Percentiles rank a stretch among this genome's conserved stretches.
Evolutionary conservation across 2,329 filamentous ascomycete species (phyloP).

Genomic region (Talaromyces sp.): DNA sequence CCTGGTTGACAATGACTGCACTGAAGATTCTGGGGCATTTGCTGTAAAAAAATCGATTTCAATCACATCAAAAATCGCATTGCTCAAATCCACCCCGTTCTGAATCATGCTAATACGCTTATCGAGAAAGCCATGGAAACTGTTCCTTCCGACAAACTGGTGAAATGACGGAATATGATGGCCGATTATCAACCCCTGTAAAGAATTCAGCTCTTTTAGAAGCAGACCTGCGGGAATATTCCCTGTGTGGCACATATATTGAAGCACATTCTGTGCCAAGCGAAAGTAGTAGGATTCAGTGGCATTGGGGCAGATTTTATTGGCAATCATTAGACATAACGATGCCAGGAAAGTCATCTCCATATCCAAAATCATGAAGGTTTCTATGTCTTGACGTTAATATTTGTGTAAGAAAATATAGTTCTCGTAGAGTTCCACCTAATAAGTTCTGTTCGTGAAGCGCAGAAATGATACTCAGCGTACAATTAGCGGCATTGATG

Average conservation of each 20-base stretch:
- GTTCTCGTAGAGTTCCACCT: not conserved
- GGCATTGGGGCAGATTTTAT: not conserved
- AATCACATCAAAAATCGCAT: not conserved
- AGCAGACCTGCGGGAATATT: conserved; percentile 4
- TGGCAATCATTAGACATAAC: not conserved
- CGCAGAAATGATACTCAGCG: conserved; percentile 4
- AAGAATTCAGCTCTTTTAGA: not conserved
- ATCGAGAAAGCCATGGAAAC: not conserved
- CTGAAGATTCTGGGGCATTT: not conserved
- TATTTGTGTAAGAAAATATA: not conserved
- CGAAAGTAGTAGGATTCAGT: not conserved
- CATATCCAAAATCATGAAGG: conserved; percentile 2
- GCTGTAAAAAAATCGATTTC: not conserved
- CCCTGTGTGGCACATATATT: conserved; percentile 4
- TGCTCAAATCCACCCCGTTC: not conserved
- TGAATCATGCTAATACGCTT: not conserved
- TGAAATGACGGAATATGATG: not conserved
- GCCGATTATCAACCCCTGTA: not conserved
- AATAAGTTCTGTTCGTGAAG: conserved; percentile 6
- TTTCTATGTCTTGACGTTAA: conserved; percentile 1
- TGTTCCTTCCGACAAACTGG: not conserved
- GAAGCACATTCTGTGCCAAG: not conserved
- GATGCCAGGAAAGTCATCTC: conserved; percentile 3
- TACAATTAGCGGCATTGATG: conserved; percentile 3
- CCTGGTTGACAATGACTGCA: not conserved